Conservation (phyloP, 73 alveolate species). For the Effrenium voratum region DNA sequence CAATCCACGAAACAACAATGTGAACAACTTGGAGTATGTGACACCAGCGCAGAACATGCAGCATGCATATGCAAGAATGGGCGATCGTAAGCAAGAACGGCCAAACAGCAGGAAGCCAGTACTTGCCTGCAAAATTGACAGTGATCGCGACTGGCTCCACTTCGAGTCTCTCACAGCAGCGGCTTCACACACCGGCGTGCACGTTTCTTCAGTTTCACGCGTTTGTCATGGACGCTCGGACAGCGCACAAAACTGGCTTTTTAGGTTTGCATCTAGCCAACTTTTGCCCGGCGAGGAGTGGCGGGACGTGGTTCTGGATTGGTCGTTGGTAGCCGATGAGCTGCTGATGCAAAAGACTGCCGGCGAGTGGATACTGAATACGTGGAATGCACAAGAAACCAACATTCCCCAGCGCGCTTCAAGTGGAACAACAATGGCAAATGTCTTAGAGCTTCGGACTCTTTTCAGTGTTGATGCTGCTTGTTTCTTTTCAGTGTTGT, state of each 20-base stretch:
- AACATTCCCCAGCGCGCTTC: no score
- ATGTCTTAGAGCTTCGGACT: no score
- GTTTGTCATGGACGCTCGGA: not conserved
- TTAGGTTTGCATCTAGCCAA: not conserved
- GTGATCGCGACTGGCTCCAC: not conserved
- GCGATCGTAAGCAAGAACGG: not conserved
- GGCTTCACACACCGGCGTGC: not conserved
- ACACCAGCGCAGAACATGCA: not conserved
- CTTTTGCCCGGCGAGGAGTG: not conserved
- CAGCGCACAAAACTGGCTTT: not conserved
- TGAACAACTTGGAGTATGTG: not conserved
- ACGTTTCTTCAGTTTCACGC: not conserved
- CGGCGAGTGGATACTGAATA: no score
- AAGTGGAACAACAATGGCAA: no score
- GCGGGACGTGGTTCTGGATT: constrained; percentile 4
- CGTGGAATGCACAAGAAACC: no score
- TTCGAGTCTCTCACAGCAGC: not conserved
- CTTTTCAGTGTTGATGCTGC: no score
- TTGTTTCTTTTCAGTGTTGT: no score
- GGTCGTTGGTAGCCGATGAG: no score
- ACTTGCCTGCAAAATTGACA: not conserved
- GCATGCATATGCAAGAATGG: not conserved
- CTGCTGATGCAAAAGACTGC: no score
- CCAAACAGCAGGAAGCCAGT: not conserved
- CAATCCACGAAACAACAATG: not conserved